phyloP scores from a whole-genome alignment of 2,329 filamentous ascomycete genomes.

The Exophiala spinifera region DNA sequence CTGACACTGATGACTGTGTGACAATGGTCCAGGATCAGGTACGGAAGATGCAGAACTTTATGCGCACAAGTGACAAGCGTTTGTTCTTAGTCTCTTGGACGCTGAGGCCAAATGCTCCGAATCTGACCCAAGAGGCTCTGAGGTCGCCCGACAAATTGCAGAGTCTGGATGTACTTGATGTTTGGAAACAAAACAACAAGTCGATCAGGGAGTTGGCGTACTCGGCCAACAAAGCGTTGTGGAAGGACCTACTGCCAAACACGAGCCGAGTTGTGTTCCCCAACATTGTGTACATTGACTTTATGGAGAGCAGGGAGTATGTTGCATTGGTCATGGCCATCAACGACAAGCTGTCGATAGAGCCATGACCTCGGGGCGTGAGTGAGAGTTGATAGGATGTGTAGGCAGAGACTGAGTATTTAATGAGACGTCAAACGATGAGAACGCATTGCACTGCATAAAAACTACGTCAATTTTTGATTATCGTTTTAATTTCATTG shows the following conservation, averaged over 20 bases:
- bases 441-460: too few species aligned
- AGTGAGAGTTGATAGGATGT: neutral
- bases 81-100: slow-evolving; percentile 23
- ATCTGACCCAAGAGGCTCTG: neutral
- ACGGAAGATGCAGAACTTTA: slow-evolving; percentile 31
- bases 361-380: neutral
- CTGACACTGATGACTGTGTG: slow-evolving; percentile 34
- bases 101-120: neutral
- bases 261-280: slow-evolving; percentile 11
- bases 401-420: too few species aligned
- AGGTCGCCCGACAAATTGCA: neutral
- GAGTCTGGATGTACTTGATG: slow-evolving; percentile 4
- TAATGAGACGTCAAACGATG: too few species aligned
- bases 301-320: slow-evolving; percentile 12
- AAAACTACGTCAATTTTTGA: too few species aligned
- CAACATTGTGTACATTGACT: slow-evolving; percentile 23
- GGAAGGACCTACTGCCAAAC: slow-evolving; percentile 9
- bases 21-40: slow-evolving; percentile 39
- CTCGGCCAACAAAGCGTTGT: slow-evolving; percentile 10
- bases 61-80: slow-evolving; percentile 8
- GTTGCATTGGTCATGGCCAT: slow-evolving; percentile 21
- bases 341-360: neutral
- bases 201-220: slow-evolving; percentile 12
- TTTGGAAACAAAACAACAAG: slow-evolving; percentile 11
- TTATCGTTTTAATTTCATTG: too few species aligned